These are phyloP conservation scores for Diaporthe sp. DNA, from an alignment of 2,329 filamentous ascomycete genomes.

Conservation along the genomic window DNA sequence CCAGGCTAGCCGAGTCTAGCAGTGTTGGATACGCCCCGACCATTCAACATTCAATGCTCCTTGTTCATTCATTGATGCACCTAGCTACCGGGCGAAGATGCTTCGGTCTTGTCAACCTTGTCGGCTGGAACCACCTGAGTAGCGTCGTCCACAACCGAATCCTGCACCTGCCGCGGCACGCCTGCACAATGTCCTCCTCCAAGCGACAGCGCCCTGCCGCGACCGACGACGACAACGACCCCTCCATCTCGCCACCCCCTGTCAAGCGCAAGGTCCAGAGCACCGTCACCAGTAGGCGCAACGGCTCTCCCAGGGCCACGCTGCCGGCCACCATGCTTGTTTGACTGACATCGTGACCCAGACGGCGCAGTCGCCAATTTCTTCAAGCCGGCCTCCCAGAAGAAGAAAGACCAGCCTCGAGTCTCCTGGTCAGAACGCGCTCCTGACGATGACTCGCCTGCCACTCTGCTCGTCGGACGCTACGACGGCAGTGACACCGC, in stretches of 20 bases:
- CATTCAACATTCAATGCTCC: background rate
- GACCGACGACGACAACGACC: constrained; percentile 48
- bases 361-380: constrained; percentile 83
- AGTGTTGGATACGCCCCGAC: no score
- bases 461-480: constrained; percentile 80
- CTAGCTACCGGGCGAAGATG: background rate
- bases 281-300: constrained; percentile 63
- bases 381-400: constrained; percentile 89
- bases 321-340: background rate
- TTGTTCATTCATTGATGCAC: background rate
- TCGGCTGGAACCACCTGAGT: background rate
- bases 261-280: constrained; percentile 67
- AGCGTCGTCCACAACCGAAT: background rate
- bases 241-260: constrained; percentile 66
- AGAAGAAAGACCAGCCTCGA: constrained; percentile 77
- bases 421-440: constrained; percentile 80
- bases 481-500: constrained; percentile 63
- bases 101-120: background rate
- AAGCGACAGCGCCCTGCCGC: constrained; percentile 43
- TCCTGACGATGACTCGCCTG: constrained; percentile 59
- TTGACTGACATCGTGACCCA: constrained; percentile 50
- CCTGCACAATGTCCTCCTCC: constrained; percentile 34
- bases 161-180: background rate
- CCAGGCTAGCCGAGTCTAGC: background rate
- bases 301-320: background rate